Conservation (phyloP, 1,139 yeast species). For the Barnettozyma hawaiiensis region DNA sequence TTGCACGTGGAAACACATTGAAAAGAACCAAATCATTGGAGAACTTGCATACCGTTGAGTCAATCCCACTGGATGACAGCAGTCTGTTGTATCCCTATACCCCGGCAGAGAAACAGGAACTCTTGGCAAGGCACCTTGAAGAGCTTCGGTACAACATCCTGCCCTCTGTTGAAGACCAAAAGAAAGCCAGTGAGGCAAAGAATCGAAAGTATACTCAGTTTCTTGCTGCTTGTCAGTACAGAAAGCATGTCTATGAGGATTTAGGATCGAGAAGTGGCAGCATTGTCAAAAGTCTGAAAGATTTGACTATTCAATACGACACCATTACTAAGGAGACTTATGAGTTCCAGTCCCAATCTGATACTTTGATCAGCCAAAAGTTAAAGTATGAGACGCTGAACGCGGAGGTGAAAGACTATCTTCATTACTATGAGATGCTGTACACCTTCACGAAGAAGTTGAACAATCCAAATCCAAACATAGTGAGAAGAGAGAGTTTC, state of each 20-base stretch:
- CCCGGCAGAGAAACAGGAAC: conserved; percentile 29
- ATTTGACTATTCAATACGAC: conserved; percentile 45
- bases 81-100: conserved; percentile 34
- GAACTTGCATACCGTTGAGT: background rate
- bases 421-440: conserved; percentile 61
- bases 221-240: conserved; percentile 35
- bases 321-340: conserved; percentile 54
- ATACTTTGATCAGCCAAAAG: conserved; percentile 48
- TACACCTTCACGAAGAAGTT: conserved; percentile 65
- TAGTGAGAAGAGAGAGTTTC: conserved; percentile 56
- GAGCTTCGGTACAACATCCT: conserved; percentile 37
- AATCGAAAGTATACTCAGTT: conserved; percentile 37
- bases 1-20: background rate
- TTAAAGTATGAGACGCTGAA: conserved; percentile 40
- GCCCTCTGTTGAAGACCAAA: conserved; percentile 26
- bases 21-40: conserved; percentile 17
- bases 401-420: conserved; percentile 44
- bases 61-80: background rate
- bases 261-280: conserved; percentile 39
- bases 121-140: conserved; percentile 33
- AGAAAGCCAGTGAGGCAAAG: conserved; percentile 25
- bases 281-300: conserved; percentile 39
- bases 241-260: conserved; percentile 27
- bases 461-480: conserved; percentile 62
- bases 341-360: conserved; percentile 58